These are phyloP conservation scores for Acanthochlamys bracteata DNA, from an alignment of 106 monocot species.

Conservation along the genomic window DNA sequence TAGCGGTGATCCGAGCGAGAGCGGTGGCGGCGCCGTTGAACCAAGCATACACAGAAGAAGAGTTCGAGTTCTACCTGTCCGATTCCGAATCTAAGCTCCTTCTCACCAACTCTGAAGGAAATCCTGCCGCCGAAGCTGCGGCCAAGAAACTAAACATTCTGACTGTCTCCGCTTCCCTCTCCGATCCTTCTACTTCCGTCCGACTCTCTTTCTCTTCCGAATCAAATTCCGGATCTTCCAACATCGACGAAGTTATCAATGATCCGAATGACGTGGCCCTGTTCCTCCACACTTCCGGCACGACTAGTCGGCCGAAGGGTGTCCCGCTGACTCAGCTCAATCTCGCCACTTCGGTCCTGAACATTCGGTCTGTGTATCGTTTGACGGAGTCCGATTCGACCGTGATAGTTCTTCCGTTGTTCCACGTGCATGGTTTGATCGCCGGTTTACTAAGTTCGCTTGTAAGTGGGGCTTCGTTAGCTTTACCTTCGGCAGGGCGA, in stretches of 20 bases:
- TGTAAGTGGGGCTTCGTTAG: slow-evolving; percentile 42
- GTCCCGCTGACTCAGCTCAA: slow-evolving; percentile 82
- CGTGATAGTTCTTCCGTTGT: slow-evolving; percentile 80
- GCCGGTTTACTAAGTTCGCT: slow-evolving; percentile 66
- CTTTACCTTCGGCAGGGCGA: slow-evolving; percentile 54
- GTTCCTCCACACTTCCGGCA: slow-evolving; percentile 95
- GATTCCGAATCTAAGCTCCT: slow-evolving; percentile 73
- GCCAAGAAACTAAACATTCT: slow-evolving; percentile 39
- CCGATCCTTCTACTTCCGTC: slow-evolving; percentile 13
- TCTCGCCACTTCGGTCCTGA: slow-evolving; percentile 60
- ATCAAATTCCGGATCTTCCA: not conserved
- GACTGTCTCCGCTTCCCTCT: slow-evolving; percentile 37
- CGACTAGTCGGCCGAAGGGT: slow-evolving; percentile 92
- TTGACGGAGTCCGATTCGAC: slow-evolving; percentile 63
- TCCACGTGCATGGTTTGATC: slow-evolving; percentile 94
- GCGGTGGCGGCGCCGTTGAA: slow-evolving; percentile 82
- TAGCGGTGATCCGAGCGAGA: slow-evolving; percentile 65
- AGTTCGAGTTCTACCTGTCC: slow-evolving; percentile 96
- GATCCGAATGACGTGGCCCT: slow-evolving; percentile 72
- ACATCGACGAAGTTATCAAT: slow-evolving; percentile 12
- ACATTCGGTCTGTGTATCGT: slow-evolving; percentile 63
- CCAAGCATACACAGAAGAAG: slow-evolving; percentile 73
- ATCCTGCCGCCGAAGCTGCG: slow-evolving; percentile 45
- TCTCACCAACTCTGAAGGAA: slow-evolving; percentile 52
- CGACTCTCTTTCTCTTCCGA: slow-evolving; percentile 24